Conservation (phyloP, 1,284 basidiomycete genomes). For the Microbotryum saponariae region DNA sequence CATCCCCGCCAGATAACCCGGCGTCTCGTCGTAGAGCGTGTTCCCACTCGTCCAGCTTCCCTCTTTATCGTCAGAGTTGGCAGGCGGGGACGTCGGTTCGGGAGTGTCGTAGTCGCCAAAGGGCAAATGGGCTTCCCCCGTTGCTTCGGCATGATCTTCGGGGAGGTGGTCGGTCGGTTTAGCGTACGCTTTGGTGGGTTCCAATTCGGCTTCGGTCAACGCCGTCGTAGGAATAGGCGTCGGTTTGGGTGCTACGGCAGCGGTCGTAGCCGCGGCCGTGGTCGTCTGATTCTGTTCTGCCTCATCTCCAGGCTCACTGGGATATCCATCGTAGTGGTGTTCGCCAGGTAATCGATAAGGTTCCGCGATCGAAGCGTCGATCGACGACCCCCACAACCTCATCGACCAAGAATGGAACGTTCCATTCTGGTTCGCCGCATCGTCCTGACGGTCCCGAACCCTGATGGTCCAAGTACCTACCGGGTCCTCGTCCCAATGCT, state of each 20-base stretch:
- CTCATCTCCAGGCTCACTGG: constrained; percentile 23
- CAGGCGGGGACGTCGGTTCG: constrained; percentile 3
- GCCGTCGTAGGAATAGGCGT: constrained; percentile 42
- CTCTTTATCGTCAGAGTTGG: background rate
- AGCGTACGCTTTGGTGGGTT: constrained; percentile 54
- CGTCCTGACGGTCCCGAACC: constrained; percentile 66
- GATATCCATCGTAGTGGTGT: constrained; percentile 38
- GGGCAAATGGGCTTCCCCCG: constrained; percentile 32
- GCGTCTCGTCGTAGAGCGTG: constrained; percentile 14
- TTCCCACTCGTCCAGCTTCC: background rate
- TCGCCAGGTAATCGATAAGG: constrained; percentile 50
- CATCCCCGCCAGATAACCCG: constrained; percentile 31
- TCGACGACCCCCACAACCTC: constrained; percentile 83
- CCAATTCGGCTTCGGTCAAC: background rate
- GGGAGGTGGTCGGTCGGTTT: constrained; percentile 88
- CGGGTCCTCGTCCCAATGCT: constrained; percentile 96
- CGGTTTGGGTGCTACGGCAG: background rate
- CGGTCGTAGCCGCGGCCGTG: constrained; percentile 32
- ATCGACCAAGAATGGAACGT: constrained; percentile 86
- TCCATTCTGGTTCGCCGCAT: constrained; percentile 53
- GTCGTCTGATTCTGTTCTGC: constrained; percentile 29
- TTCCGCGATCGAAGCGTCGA: constrained; percentile 62
- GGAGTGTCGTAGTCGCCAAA: constrained; percentile 13
- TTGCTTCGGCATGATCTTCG: constrained; percentile 60
- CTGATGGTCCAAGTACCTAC: constrained; percentile 86